A percentile compares a stretch with the other conserved stretches of the same genome.
phyloP scores from a whole-genome alignment of 2,329 filamentous ascomycete genomes.

The Orbilia ellipsospora region DNA sequence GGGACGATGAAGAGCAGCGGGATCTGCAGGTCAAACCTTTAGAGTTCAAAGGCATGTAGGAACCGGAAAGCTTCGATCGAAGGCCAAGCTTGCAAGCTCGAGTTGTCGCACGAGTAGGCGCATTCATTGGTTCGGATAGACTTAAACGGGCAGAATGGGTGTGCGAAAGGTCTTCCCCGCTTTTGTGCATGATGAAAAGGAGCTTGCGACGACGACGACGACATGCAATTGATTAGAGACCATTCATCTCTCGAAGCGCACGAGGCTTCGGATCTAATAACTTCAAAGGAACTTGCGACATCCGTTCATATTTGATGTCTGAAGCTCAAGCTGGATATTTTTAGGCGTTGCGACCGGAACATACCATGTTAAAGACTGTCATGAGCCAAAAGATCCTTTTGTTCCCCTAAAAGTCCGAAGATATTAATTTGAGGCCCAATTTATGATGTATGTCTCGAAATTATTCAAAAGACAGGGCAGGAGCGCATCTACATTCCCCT shows the following conservation, averaged over 20 bases:
- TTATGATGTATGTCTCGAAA: slow-evolving; percentile 1
- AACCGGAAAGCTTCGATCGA: slow-evolving; percentile 15
- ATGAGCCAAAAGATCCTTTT: not conserved
- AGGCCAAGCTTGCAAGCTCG: not conserved
- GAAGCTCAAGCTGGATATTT: not conserved
- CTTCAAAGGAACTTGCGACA: not conserved
- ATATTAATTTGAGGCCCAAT: not conserved
- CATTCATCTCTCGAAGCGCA: not conserved
- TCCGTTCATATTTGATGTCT: not conserved
- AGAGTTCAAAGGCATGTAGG: slow-evolving; percentile 33
- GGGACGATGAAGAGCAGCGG: slow-evolving; percentile 37
- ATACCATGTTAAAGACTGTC: not conserved
- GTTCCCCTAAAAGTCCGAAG: not conserved
- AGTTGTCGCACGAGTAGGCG: not conserved
- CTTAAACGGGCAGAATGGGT: not conserved
- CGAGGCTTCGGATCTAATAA: slow-evolving; percentile 5
- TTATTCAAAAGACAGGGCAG: slow-evolving; percentile 13
- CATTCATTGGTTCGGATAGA: slow-evolving; percentile 41
- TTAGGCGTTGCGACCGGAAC: not conserved
- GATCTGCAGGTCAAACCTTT: slow-evolving; percentile 40
- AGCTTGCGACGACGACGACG: slow-evolving; percentile 11
- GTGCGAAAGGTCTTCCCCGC: slow-evolving; percentile 19
- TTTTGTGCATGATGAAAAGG: slow-evolving; percentile 20
- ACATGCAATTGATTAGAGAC: slow-evolving; percentile 5
- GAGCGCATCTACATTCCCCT: slow-evolving; percentile 44